phyloP scores from a whole-genome alignment of 169 alveolate species.

The Cryptosporidium muris region DNA sequence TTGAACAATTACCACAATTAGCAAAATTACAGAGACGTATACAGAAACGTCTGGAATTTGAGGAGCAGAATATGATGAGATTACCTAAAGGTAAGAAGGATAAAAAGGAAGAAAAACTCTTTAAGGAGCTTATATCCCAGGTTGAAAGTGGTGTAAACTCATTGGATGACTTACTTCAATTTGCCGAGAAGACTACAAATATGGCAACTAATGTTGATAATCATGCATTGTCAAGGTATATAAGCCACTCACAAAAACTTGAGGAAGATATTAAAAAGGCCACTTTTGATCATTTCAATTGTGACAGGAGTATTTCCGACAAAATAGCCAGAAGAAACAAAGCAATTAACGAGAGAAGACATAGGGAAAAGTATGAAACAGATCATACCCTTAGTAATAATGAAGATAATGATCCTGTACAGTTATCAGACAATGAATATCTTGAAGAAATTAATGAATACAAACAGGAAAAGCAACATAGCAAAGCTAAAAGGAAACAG shows the following conservation, averaged over 20 bases:
- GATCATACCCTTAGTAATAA: conserved; percentile 29
- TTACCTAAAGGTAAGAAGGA: conserved; percentile 61
- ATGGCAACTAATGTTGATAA: conserved; percentile 51
- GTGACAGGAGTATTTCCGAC: conserved; percentile 64
- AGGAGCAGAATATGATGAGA: conserved; percentile 63
- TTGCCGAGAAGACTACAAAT: conserved; percentile 61
- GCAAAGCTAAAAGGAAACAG: conserved; percentile 74
- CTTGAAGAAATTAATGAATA: conserved; percentile 71
- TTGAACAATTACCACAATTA: conserved; percentile 53
- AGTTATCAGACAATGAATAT: conserved; percentile 53
- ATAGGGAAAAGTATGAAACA: conserved; percentile 52
- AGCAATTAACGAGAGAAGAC: conserved; percentile 4
- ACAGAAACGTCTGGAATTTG: conserved; percentile 29
- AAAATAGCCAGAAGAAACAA: conserved; percentile 37
- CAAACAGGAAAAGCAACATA: conserved; percentile 73
- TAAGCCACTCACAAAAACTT: conserved; percentile 28
- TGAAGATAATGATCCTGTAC: conserved; percentile 31
- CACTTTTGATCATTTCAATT: conserved; percentile 23
- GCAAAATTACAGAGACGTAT: conserved; percentile 45
- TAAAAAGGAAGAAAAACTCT: conserved; percentile 59
- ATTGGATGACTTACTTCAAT: conserved; percentile 65
- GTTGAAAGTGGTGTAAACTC: conserved; percentile 61
- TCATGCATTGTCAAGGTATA: conserved; percentile 43
- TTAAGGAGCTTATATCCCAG: conserved; percentile 22
- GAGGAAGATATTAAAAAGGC: conserved; percentile 13